phyloP scores from a whole-genome alignment of 1,139 yeast species.

The Lodderomyces margitis region DNA sequence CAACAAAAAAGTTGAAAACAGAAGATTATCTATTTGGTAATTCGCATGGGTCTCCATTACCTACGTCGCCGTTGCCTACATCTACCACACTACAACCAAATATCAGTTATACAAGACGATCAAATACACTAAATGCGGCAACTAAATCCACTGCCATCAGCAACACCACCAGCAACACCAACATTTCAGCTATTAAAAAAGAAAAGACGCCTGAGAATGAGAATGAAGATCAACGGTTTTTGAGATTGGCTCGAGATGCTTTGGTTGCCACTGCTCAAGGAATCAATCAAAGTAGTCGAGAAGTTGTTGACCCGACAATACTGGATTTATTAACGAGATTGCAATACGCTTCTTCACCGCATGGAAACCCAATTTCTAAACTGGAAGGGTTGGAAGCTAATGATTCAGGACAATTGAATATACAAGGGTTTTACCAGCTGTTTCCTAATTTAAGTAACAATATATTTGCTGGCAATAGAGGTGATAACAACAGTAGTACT shows the following conservation, averaged over 20 bases:
- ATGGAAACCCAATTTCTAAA: constrained; percentile 44
- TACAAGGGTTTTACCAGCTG: constrained; percentile 41
- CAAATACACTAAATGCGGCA: background rate
- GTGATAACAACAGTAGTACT: background rate
- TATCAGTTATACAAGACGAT: constrained; percentile 14
- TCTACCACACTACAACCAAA: constrained; percentile 11
- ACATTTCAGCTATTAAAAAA: background rate
- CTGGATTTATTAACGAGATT: constrained; percentile 49
- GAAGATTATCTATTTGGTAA: constrained; percentile 3
- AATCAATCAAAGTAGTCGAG: constrained; percentile 21
- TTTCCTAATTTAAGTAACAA: constrained; percentile 47
- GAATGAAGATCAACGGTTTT: constrained; percentile 41
- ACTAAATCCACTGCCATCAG: background rate
- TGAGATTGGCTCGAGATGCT: constrained; percentile 45
- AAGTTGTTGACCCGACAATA: constrained; percentile 52
- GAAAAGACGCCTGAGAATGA: constrained; percentile 11
- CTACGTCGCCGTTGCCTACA: constrained; percentile 6
- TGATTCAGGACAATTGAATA: constrained; percentile 43
- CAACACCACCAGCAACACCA: constrained; percentile 1
- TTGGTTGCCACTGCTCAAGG: constrained; percentile 45
- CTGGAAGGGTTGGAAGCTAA: constrained; percentile 37
- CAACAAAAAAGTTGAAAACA: constrained; percentile 3
- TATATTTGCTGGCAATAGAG: constrained; percentile 23
- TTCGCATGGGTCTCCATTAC: background rate
- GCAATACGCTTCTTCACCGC: constrained; percentile 56